Percentiles rank a stretch among this genome's conserved stretches.
Conservation (phyloP, 768 basidiomycete species). For the Roridomyces roridus region DNA sequence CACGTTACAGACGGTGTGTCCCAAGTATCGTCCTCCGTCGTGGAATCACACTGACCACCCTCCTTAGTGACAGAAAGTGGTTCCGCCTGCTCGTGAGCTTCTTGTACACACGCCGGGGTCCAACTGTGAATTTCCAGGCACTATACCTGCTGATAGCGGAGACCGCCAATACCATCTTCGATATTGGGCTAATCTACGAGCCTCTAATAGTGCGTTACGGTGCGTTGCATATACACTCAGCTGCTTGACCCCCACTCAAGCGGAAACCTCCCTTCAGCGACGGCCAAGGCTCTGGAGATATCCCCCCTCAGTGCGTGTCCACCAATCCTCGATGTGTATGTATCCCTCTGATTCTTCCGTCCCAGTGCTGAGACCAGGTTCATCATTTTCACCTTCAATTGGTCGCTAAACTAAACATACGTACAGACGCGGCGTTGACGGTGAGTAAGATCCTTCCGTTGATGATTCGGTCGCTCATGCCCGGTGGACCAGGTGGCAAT, state of each 20-base stretch:
- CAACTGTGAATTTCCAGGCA: neutral
- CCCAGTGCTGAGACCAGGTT: slow-evolving; percentile 20
- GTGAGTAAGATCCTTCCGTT: neutral
- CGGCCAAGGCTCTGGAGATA: neutral
- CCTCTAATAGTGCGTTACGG: slow-evolving; percentile 21
- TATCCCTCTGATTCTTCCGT: too few relatives aligned
- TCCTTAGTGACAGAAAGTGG: slow-evolving; percentile 8
- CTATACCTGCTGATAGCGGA: slow-evolving; percentile 24
- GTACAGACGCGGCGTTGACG: slow-evolving; percentile 7
- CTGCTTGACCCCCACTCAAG: too few relatives aligned
- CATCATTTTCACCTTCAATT: neutral
- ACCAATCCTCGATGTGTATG: too few relatives aligned
- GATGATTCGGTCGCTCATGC: neutral
- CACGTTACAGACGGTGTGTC: slow-evolving; percentile 7
- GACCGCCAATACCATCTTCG: slow-evolving; percentile 17
- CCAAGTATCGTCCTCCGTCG: too few relatives aligned
- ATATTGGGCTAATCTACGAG: slow-evolving; percentile 24
- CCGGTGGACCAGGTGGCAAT: slow-evolving; percentile 13
- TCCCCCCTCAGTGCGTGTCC: slow-evolving; percentile 10
- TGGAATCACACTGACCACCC: neutral
- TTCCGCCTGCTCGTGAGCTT: slow-evolving; percentile 6
- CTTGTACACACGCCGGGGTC: too few relatives aligned
- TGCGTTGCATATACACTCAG: neutral
- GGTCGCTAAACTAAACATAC: neutral
- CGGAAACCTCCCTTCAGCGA: neutral